Percentiles rank a stretch among this genome's conserved stretches.
Conservation (phyloP, 2,329 filamentous ascomycete genomes). For the Colletotrichum musicola region DNA sequence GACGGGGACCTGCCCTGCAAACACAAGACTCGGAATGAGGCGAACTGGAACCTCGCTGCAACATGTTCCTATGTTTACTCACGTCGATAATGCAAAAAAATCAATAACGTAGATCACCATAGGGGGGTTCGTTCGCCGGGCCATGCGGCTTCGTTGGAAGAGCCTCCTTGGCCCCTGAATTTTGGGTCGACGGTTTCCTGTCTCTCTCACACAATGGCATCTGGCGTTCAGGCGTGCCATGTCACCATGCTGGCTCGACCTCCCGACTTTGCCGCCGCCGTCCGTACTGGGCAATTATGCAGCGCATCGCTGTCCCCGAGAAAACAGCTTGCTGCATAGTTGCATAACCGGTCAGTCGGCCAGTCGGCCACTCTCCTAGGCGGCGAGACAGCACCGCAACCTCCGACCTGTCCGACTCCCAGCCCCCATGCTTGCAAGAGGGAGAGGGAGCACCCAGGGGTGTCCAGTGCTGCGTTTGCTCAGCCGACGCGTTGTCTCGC, state of each 20-base stretch:
- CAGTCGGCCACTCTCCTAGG: slow-evolving; percentile 19
- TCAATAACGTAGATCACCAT: background rate
- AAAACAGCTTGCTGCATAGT: slow-evolving; percentile 30
- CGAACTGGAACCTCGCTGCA: slow-evolving; percentile 35
- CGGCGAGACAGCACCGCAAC: slow-evolving; percentile 14
- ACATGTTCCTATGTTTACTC: slow-evolving; percentile 22
- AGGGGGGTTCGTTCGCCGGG: slow-evolving; percentile 25
- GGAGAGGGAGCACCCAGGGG: slow-evolving; percentile 6
- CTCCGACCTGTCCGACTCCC: slow-evolving; percentile 27
- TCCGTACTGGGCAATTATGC: slow-evolving; percentile 23
- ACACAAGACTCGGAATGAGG: slow-evolving; percentile 36
- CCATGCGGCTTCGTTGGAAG: slow-evolving; percentile 13
- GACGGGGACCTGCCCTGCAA: slow-evolving; percentile 38
- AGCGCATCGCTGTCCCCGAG: slow-evolving; percentile 25
- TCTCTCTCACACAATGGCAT: slow-evolving; percentile 13
- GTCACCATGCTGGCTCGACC: slow-evolving; percentile 31
- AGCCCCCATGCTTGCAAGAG: slow-evolving; percentile 6
- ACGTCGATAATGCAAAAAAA: slow-evolving; percentile 25
- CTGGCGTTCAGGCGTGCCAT: slow-evolving; percentile 28
- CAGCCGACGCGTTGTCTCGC: slow-evolving; percentile 9
- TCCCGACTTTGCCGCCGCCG: slow-evolving; percentile 3
- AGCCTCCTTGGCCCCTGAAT: slow-evolving; percentile 17
- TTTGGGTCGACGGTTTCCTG: slow-evolving; percentile 1
- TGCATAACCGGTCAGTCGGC: slow-evolving; percentile 24
- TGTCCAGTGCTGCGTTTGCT: slow-evolving; percentile 19